A percentile compares a stretch with the other conserved stretches of the same genome.
phyloP scores from a whole-genome alignment of 192 early-diverging fungal species.

The Coemansia sp. region DNA sequence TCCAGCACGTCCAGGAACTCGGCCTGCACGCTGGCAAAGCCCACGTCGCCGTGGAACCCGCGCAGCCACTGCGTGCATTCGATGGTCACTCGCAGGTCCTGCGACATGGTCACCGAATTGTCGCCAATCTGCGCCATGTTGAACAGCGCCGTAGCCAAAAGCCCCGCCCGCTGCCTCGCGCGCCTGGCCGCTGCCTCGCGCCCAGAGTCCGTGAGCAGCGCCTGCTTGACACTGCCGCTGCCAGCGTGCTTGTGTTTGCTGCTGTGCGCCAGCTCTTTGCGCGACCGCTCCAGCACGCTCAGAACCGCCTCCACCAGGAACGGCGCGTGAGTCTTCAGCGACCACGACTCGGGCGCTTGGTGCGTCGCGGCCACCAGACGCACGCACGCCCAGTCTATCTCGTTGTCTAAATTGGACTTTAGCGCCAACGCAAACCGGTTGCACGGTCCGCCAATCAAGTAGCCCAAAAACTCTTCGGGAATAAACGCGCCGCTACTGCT shows the following conservation, averaged over 20 bases:
- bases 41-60: slow-evolving; percentile 12
- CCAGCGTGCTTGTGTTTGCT: background rate
- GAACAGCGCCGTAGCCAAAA: slow-evolving; percentile 43
- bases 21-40: slow-evolving; percentile 14
- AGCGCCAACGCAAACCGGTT: slow-evolving; percentile 56
- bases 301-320: slow-evolving; percentile 52
- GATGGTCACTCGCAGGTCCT: slow-evolving; percentile 44
- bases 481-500: slow-evolving; percentile 27
- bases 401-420: slow-evolving; percentile 48
- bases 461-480: slow-evolving; percentile 34
- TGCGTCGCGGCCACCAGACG: slow-evolving; percentile 41
- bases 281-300: slow-evolving; percentile 34
- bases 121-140: slow-evolving; percentile 53
- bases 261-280: slow-evolving; percentile 24
- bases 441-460: slow-evolving; percentile 43
- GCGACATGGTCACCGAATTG: slow-evolving; percentile 41
- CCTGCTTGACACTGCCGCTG: background rate
- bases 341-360: slow-evolving; percentile 38
- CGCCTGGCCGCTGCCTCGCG: slow-evolving; percentile 17
- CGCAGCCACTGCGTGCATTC: slow-evolving; percentile 51
- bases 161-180: slow-evolving; percentile 28
- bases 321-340: slow-evolving; percentile 37
- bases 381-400: slow-evolving; percentile 57
- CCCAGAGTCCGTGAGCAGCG: slow-evolving; percentile 29
- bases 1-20: slow-evolving; percentile 50